Evolutionary conservation across 352 stramenopile species (phyloP).

Genomic region (Aphanomyces stellatus): DNA sequence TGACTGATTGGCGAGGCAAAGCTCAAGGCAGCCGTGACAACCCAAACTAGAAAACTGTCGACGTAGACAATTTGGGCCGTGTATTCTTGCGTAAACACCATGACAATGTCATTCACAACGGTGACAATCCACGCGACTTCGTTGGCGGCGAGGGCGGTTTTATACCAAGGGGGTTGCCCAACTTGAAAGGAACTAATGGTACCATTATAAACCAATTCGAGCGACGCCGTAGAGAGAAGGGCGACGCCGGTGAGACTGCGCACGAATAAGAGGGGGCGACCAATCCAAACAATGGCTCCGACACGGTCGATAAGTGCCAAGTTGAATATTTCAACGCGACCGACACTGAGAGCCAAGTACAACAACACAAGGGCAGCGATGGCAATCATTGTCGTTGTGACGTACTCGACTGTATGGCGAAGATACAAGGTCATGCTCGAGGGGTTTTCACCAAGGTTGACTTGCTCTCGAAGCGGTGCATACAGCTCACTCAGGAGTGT

Average conservation of each 20-base stretch:
- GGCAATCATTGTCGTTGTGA: background rate
- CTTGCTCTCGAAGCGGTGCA: background rate
- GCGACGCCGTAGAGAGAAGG: background rate
- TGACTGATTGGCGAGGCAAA: background rate
- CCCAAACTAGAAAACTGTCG: background rate
- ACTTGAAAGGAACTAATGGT: background rate
- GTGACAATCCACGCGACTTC: conserved; percentile 13
- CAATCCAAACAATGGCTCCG: conserved; percentile 11
- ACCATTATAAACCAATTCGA: background rate
- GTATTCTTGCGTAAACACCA: conserved; percentile 8
- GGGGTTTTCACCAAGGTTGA: background rate
- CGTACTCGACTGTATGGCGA: background rate
- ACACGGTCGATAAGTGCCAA: background rate
- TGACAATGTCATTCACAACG: background rate
- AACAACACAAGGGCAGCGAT: background rate
- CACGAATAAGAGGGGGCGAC: background rate
- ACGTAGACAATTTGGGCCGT: background rate
- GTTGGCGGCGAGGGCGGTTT: background rate
- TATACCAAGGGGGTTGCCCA: background rate
- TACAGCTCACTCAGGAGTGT: background rate
- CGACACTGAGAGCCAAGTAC: background rate
- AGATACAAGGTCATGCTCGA: background rate
- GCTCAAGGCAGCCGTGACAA: background rate
- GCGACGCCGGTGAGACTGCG: background rate
- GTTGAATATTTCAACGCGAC: background rate